A percentile compares a stretch with the other conserved stretches of the same genome.
Conservation (phyloP, 108 stramenopile genomes). For the Seminavis robusta region DNA sequence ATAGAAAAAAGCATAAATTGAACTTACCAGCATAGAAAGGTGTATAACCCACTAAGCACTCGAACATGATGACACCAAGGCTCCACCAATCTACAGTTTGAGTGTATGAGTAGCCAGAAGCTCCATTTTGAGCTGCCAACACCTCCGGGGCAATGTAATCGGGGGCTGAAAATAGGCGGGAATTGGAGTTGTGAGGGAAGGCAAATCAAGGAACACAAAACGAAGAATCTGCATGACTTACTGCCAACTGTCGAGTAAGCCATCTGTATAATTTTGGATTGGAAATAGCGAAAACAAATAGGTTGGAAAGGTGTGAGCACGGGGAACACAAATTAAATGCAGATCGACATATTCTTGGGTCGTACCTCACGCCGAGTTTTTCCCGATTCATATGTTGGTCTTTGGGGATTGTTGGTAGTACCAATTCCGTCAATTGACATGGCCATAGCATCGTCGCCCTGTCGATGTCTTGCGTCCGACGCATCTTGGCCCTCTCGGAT, state of each 20-base stretch:
- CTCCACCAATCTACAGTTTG: constrained; percentile 99
- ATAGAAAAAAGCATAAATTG: too few species aligned
- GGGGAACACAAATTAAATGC: too few species aligned
- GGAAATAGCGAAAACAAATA: too few species aligned
- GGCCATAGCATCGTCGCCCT: constrained; percentile 59
- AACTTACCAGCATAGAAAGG: constrained; percentile 99
- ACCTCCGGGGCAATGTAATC: constrained; percentile 99
- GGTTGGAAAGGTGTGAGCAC: too few species aligned
- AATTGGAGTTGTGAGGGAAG: too few species aligned
- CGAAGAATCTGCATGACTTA: too few species aligned
- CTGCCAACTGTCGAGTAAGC: constrained; percentile 99
- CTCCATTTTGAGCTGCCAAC: constrained; percentile 90
- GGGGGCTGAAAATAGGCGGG: too few species aligned
- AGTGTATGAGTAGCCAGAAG: constrained; percentile 92
- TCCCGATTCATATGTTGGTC: constrained; percentile 32
- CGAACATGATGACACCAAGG: constrained; percentile 99
- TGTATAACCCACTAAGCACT: constrained; percentile 99
- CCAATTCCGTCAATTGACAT: constrained; percentile 88
- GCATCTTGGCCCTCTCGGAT: constrained; percentile 33
- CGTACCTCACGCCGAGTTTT: constrained; percentile 80
- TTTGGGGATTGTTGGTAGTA: constrained; percentile 22
- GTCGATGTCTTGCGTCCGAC: constrained; percentile 38
- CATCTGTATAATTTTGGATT: constrained; percentile 47
- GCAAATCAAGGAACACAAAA: too few species aligned
- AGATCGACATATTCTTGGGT: too few species aligned